Percentiles rank a stretch among this genome's conserved stretches.
Evolutionary conservation across 495 filamentous ascomycete genomes (phyloP).

Genomic region (Tuber calosporum): DNA sequence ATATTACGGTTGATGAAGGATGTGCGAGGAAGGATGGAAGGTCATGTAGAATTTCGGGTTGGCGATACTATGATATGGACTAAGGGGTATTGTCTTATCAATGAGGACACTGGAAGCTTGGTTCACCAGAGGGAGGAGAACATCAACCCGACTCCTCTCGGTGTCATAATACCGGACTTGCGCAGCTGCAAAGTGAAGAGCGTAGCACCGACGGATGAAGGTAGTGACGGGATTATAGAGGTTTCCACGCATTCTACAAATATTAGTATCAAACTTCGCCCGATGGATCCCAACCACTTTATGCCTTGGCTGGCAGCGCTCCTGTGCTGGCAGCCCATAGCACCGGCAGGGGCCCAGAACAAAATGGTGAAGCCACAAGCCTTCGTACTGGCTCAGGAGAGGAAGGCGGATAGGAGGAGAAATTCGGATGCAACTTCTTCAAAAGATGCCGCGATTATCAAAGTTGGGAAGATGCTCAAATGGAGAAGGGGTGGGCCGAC

Average conservation of each 20-base stretch:
- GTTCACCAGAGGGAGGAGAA: constrained; percentile 54
- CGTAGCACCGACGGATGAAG: constrained; percentile 55
- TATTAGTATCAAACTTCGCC: constrained; percentile 65
- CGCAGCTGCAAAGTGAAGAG: constrained; percentile 77
- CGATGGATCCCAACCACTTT: constrained; percentile 65
- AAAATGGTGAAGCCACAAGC: constrained; percentile 63
- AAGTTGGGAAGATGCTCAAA: constrained; percentile 86
- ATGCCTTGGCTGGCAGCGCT: constrained; percentile 90
- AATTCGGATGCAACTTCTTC: constrained; percentile 57
- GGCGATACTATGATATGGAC: constrained; percentile 54
- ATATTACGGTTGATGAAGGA: constrained; percentile 62
- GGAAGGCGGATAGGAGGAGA: constrained; percentile 49
- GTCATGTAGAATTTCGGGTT: constrained; percentile 58
- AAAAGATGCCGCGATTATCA: constrained; percentile 85
- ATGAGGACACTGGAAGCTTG: constrained; percentile 58
- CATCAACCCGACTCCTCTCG: constrained; percentile 46
- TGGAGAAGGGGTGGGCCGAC: constrained; percentile 66
- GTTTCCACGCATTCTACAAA: constrained; percentile 64
- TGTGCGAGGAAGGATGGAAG: constrained; percentile 62
- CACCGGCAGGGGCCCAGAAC: constrained; percentile 65
- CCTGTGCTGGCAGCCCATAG: constrained; percentile 87
- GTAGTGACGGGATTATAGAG: constrained; percentile 64
- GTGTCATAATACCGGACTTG: constrained; percentile 64
- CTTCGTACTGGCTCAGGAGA: constrained; percentile 47
- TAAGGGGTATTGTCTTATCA: constrained; percentile 57